Evolutionary conservation across 1,139 yeast species (phyloP).

Genomic region (Zygoascus sp.): DNA sequence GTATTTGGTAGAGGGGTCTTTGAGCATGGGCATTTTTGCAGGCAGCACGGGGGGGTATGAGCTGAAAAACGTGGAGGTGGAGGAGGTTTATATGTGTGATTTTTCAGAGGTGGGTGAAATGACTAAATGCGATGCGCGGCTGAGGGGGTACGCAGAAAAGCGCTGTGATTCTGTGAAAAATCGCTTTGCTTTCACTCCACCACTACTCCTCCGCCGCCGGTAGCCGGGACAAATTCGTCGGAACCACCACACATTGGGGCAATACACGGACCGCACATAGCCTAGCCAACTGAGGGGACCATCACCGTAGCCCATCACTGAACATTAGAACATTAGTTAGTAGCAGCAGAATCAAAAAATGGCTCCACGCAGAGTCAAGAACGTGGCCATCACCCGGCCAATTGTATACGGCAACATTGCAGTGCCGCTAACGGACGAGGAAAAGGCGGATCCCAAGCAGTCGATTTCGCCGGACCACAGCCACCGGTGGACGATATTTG

Average conservation of each 20-base stretch:
- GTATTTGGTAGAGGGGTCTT: slow-evolving; percentile 78
- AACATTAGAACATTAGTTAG: too few relatives aligned
- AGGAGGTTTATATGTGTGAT: too few relatives aligned
- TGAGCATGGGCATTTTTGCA: slow-evolving; percentile 39
- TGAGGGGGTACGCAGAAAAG: too few relatives aligned
- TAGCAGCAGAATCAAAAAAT: too few relatives aligned
- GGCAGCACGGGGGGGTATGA: background rate
- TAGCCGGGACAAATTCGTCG: background rate
- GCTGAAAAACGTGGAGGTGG: too few relatives aligned
- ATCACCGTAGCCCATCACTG: too few relatives aligned
- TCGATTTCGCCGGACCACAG: slow-evolving; percentile 87
- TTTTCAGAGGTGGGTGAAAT: background rate
- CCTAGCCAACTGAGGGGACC: too few relatives aligned
- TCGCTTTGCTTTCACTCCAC: background rate
- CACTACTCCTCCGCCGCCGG: background rate
- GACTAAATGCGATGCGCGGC: background rate
- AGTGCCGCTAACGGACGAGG: slow-evolving; percentile 57
- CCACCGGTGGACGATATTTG: slow-evolving; percentile 92
- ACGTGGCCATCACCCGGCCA: slow-evolving; percentile 79
- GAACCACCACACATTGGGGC: background rate
- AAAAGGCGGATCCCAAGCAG: slow-evolving; percentile 34
- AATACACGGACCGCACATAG: too few relatives aligned
- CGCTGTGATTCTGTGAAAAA: too few relatives aligned
- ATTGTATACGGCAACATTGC: slow-evolving; percentile 86
- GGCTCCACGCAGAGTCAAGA: slow-evolving; percentile 36